Percentiles rank a stretch among this genome's conserved stretches.
phyloP scores from a whole-genome alignment of 768 basidiomycete species.

The Boletus edulis region DNA sequence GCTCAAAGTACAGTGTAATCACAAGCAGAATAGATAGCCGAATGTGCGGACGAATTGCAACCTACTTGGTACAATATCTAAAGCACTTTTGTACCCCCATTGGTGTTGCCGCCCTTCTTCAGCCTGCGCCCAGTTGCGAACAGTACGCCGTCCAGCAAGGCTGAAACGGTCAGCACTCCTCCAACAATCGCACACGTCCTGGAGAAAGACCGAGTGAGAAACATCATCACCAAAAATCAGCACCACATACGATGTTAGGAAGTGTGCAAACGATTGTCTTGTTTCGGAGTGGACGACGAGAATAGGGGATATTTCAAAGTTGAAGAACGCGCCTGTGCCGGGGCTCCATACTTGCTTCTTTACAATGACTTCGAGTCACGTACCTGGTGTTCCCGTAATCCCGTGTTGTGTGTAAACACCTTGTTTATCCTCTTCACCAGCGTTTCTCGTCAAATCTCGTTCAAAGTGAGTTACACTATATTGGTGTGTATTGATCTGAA shows the following conservation, averaged over 20 bases:
- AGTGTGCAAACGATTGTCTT: constrained; percentile 95
- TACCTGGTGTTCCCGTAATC: constrained; percentile 66
- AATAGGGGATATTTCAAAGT: constrained; percentile 97
- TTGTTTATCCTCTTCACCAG: constrained; percentile 52
- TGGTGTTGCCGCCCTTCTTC: constrained; percentile 50
- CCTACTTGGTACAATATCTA: constrained; percentile 19
- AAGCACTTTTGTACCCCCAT: constrained; percentile 33
- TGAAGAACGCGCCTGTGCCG: constrained; percentile 75
- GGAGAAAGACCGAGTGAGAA: constrained; percentile 1
- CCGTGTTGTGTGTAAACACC: constrained; percentile 78
- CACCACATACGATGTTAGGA: constrained; percentile 87
- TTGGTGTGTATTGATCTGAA: constrained; percentile 83
- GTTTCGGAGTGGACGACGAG: constrained; percentile 89
- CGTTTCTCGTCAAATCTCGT: constrained; percentile 74
- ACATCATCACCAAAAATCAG: neutral
- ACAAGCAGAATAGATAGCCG: constrained; percentile 16
- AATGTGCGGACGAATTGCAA: constrained; percentile 6
- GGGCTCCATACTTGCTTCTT: neutral
- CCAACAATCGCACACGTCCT: constrained; percentile 98
- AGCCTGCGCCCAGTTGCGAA: constrained; percentile 78
- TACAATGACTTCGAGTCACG: constrained; percentile 1
- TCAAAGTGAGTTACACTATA: constrained; percentile 97
- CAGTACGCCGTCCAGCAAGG: constrained; percentile 80
- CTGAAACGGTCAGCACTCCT: constrained; percentile 93
- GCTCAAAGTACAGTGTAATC: neutral